Evolutionary conservation across 257 asterid genomes (phyloP), one percentile per base, ranked within the genome.

Genomic region (Solanum infundibuliforme): DNA sequence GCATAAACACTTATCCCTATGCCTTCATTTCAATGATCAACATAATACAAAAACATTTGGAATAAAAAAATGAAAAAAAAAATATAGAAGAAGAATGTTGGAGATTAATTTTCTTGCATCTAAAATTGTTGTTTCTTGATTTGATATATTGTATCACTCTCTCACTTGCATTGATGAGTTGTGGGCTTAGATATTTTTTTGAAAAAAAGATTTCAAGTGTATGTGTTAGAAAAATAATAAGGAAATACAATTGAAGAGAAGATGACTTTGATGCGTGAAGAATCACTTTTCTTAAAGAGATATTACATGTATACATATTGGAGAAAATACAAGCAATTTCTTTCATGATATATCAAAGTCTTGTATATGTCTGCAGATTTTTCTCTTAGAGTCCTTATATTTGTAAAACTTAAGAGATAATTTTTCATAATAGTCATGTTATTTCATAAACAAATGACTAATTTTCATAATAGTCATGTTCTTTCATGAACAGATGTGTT

Each of bases 1-100:
- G 89, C 90, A 52, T 21, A 89, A 13, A 89, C 94, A 89, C 92
- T 65, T 20, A 85, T 86, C 90, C 91, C 91, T 25, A 89, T 87
- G 91, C 87, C 86, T 87, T 23, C 55, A 65, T 21, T 32, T 87
- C 89, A 88, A 88, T 88, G 60, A 87, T 79, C 20, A 31, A 35
- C 48, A 55, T 11, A 31, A 55, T 18, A 72, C 36, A 83, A 18
- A 41, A 77, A 86, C 43, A 38, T 12, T 83, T 87, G 66, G 35
- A 5, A 32, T 71, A 16, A 66, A 81, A 43, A 23, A 13, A 69
- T 21, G 18, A 4, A 29, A 21, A n/a, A 23, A 65, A 11, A n/a
- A 2, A 65, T 23, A 9, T 25, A 68, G 7, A 69, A 29, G 76
- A 71, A 14, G 14, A 21, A 71, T 8, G 38, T 8, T 60, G 20